Conservation (phyloP, 805 yeast species). For the Metschnikowia cerradonensis region DNA sequence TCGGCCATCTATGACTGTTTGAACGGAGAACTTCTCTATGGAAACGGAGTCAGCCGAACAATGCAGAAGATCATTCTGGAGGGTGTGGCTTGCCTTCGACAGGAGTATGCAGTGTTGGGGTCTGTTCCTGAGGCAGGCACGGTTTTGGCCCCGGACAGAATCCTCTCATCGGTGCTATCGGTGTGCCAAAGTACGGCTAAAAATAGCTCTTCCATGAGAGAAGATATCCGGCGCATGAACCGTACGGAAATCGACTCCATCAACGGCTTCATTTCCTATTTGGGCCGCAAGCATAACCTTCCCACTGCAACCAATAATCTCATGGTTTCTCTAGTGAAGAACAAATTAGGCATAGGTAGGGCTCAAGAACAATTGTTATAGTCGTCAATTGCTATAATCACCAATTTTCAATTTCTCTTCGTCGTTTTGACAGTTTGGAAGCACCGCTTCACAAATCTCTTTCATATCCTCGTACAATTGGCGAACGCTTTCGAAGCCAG, state of each 20-base stretch:
- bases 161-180: slow-evolving; percentile 33
- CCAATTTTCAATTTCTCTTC: background rate
- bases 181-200: slow-evolving; percentile 39
- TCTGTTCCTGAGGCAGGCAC: slow-evolving; percentile 28
- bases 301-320: slow-evolving; percentile 44
- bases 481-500: slow-evolving; percentile 18
- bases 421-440: background rate
- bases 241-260: slow-evolving; percentile 77
- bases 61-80: slow-evolving; percentile 44
- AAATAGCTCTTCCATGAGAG: slow-evolving; percentile 70
- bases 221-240: slow-evolving; percentile 53
- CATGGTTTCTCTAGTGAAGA: slow-evolving; percentile 45
- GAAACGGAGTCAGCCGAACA: slow-evolving; percentile 30
- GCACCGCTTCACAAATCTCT: slow-evolving; percentile 20
- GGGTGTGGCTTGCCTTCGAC: slow-evolving; percentile 38
- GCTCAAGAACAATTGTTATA: slow-evolving; percentile 21
- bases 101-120: slow-evolving; percentile 24
- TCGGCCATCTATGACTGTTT: slow-evolving; percentile 73
- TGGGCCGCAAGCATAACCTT: slow-evolving; percentile 46
- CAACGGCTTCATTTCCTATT: slow-evolving; percentile 69
- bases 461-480: slow-evolving; percentile 24
- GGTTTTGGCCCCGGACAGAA: slow-evolving; percentile 29
- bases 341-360: slow-evolving; percentile 29
- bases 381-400: background rate
- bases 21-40: slow-evolving; percentile 66